A percentile compares a stretch with the other conserved stretches of the same genome.
These are phyloP conservation scores for Gossypium davidsonii DNA, from an alignment of 441 rosid species.

Conservation along the genomic window DNA sequence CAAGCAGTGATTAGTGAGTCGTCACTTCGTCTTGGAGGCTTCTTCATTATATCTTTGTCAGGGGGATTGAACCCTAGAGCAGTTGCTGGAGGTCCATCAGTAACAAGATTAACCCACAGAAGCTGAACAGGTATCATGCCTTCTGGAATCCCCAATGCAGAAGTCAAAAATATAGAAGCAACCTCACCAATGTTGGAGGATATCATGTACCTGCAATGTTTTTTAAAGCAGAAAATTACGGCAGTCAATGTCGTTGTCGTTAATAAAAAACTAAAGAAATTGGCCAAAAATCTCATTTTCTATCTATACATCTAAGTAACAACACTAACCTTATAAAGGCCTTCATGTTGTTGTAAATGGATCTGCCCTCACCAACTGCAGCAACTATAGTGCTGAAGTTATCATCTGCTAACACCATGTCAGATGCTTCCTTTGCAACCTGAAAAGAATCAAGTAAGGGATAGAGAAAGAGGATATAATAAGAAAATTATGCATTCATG, in stretches of 20 bases:
- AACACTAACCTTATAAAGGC: constrained; percentile 46
- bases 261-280: too few relatives aligned
- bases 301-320: not conserved
- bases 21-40: constrained; percentile 82
- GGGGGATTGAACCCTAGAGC: constrained; percentile 94
- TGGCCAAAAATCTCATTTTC: not conserved
- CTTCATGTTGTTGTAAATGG: constrained; percentile 88
- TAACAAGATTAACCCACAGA: constrained; percentile 95
- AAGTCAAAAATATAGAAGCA: constrained; percentile 83
- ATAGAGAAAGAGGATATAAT: not conserved
- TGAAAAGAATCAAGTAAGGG: constrained; percentile 21
- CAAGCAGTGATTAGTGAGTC: constrained; percentile 68
- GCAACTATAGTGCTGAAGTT: constrained; percentile 92
- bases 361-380: constrained; percentile 95
- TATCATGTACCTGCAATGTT: constrained; percentile 74
- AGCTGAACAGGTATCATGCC: constrained; percentile 97
- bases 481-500: not conserved
- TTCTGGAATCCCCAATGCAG: constrained; percentile 96
- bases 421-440: constrained; percentile 97
- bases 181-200: constrained; percentile 97
- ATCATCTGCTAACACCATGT: constrained; percentile 96
- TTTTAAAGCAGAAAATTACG: not conserved
- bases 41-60: constrained; percentile 80
- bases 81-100: constrained; percentile 98
- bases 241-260: too few relatives aligned